Evolutionary conservation across 148 eudicot species (phyloP).

Genomic region (Camellia sinensis): DNA sequence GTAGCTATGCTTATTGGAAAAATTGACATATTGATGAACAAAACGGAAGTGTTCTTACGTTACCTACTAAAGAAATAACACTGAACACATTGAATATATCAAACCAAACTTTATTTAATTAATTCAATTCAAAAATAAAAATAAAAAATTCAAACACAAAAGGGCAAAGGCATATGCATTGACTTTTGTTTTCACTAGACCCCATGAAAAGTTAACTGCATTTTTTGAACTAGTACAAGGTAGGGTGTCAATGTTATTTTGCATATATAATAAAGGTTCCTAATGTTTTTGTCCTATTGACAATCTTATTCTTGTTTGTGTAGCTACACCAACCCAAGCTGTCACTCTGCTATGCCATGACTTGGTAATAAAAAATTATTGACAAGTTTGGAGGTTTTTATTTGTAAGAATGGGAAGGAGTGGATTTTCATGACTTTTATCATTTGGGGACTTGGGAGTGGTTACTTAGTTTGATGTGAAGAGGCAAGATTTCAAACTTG

Average conservation of each 20-base stretch:
- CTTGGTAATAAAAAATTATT: background rate
- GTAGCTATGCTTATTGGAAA: background rate
- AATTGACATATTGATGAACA: background rate
- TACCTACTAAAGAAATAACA: background rate
- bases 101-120: background rate
- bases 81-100: background rate
- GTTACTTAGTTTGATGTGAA: constrained; percentile 1
- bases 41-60: constrained; percentile 11
- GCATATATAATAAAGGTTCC: background rate
- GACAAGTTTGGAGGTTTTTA: constrained; percentile 3
- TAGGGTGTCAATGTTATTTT: background rate
- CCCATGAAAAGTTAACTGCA: constrained; percentile 2
- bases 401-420: background rate
- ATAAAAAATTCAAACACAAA: background rate
- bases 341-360: constrained; percentile 1
- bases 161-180: background rate
- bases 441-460: background rate
- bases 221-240: background rate
- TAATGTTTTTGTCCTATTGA: constrained; percentile 6
- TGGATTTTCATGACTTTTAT: background rate
- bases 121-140: too few relatives aligned
- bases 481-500: constrained; percentile 6
- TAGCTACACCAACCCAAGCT: constrained; percentile 4
- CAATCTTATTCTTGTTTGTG: background rate
- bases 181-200: constrained; percentile 9